phyloP scores from a whole-genome alignment of 441 rosid genomes.

The Cnidoscolus chayamansa region DNA sequence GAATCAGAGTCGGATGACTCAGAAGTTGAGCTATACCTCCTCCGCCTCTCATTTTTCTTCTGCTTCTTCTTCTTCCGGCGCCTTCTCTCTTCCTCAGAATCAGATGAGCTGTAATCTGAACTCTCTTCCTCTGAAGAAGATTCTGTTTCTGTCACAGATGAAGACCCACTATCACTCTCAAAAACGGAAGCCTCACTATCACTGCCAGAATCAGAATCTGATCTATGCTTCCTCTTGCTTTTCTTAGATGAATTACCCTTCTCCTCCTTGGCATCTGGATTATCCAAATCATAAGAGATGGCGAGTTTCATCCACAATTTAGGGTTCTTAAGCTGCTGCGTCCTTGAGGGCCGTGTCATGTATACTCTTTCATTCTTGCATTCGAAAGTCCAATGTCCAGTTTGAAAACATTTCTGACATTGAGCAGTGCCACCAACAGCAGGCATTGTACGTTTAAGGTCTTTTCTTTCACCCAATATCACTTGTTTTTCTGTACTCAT shows the following conservation, averaged over 20 bases:
- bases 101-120: conserved; percentile 58
- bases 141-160: conserved; percentile 56
- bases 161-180: conserved; percentile 67
- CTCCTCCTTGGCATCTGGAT: conserved; percentile 45
- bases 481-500: conserved; percentile 96
- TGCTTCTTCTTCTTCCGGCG: conserved; percentile 57
- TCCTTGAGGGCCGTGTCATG: conserved; percentile 80
- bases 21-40: conserved; percentile 71
- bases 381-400: conserved; percentile 92
- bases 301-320: conserved; percentile 62
- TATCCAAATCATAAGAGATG: conserved; percentile 54
- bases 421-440: conserved; percentile 49
- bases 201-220: conserved; percentile 55
- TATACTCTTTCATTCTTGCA: conserved; percentile 94
- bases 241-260: conserved; percentile 49
- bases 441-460: conserved; percentile 48
- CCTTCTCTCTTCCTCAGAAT: conserved; percentile 69
- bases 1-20: conserved; percentile 75
- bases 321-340: conserved; percentile 90
- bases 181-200: conserved; percentile 93
- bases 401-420: conserved; percentile 87
- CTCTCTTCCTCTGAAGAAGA: conserved; percentile 64
- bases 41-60: conserved; percentile 59
- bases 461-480: conserved; percentile 89
- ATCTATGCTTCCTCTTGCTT: conserved; percentile 76